A percentile compares a stretch with the other conserved stretches of the same genome.
Evolutionary conservation across 169 alveolate genomes (phyloP).

Genomic region (Plasmodium cynomolgi): DNA sequence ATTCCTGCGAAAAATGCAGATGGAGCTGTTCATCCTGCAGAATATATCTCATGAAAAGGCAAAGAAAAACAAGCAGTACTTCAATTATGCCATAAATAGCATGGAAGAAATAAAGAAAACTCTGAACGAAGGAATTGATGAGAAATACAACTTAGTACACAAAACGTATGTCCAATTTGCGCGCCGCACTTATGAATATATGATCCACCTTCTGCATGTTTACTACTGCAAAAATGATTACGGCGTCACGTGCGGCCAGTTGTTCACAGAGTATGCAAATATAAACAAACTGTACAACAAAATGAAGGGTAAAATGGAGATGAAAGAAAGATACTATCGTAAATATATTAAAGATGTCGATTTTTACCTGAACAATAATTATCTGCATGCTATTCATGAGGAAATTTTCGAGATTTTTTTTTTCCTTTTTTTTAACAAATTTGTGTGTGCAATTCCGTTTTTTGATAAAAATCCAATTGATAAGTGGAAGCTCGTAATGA

Average conservation of each 20-base stretch:
- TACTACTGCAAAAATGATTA: slow-evolving; percentile 37
- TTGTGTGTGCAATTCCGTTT: slow-evolving; percentile 50
- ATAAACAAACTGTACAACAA: slow-evolving; percentile 30
- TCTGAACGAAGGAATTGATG: slow-evolving; percentile 2
- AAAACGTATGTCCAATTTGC: slow-evolving; percentile 27
- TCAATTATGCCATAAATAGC: slow-evolving; percentile 30
- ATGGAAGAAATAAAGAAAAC: slow-evolving; percentile 43
- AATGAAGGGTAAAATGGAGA: slow-evolving; percentile 4
- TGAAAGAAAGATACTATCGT: slow-evolving; percentile 29
- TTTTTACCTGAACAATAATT: slow-evolving; percentile 15
- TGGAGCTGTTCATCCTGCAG: slow-evolving; percentile 58
- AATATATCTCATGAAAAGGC: slow-evolving; percentile 5
- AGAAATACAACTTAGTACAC: slow-evolving; percentile 10
- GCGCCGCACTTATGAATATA: slow-evolving; percentile 17
- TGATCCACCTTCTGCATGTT: slow-evolving; percentile 23
- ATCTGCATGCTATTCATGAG: slow-evolving; percentile 19
- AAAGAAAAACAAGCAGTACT: slow-evolving; percentile 39
- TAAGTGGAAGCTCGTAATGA: slow-evolving; percentile 45
- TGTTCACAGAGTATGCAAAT: slow-evolving; percentile 46
- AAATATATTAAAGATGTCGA: slow-evolving; percentile 17
- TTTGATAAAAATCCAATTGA: slow-evolving; percentile 58
- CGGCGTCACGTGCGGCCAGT: background rate
- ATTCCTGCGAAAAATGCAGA: slow-evolving; percentile 27
- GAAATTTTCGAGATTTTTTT: slow-evolving; percentile 35
- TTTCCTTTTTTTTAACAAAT: slow-evolving; percentile 69